Base-by-base conservation (phyloP, 2,329 filamentous ascomycete genomes). In the Scolecobasidium constrictum region DNA sequence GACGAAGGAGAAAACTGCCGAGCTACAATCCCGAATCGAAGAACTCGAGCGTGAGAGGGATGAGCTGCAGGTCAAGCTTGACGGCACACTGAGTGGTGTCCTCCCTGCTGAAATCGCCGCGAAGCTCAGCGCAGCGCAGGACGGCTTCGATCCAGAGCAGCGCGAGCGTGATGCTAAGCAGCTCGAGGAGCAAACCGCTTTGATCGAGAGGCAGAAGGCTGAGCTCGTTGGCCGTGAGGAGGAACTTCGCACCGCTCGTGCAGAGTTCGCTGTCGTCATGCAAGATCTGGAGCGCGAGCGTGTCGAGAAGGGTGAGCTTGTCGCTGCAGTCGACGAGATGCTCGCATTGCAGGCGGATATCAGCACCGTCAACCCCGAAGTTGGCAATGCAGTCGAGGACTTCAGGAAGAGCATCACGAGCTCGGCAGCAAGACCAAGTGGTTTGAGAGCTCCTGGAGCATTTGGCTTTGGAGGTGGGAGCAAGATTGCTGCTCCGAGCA, bases 1-100 rank as follows among this genome's bases (percentile, higher is more conserved):
- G 43, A 92, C 86, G 76, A 86, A 94, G 63, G 93, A 93, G 71
- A 85, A 83, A 56, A 77, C 90, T 44, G 77, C 76, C 42, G 84
- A 90, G 53, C 75, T 94, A 3, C 84, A 94, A 61, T 59, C 61
- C 15, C 78, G 78, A 48, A 70, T 94, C 35, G 78, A 78, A 36
- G 75, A 82, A 35, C 71, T 90, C 9, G 65, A 67, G 40, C 74
- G 77, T 40, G 84, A 93, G 54, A 87, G 92, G 52, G 81, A 90
- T 48, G 77, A 78, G 46, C 68, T 94, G 19, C 76, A 77, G 48
- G 66, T 69, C 35, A 77, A 77, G 33, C 73, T 74, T 19, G 79
- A 88, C 54, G 69, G 72, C 17, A 81, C 78, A 7, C 73, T 83
- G 58, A 77, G 75, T 31, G 78, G 73, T 45, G 62, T 74, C 40